Percentiles rank a stretch among this genome's conserved stretches.
These are phyloP conservation scores for Aureobasidium sp. DNA, from an alignment of 2,329 filamentous ascomycete species.

Conservation along the genomic window DNA sequence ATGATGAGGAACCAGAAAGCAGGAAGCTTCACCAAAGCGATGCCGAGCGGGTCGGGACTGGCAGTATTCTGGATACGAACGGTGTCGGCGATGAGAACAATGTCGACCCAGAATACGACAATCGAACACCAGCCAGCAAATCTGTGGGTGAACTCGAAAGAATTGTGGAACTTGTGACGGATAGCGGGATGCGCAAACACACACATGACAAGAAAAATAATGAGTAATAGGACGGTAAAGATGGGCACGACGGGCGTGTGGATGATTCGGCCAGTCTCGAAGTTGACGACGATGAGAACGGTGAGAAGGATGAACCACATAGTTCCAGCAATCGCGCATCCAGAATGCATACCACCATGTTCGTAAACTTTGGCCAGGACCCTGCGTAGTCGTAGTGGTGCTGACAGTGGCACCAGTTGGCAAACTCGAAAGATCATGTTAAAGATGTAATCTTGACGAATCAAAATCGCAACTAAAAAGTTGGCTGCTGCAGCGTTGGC, in stretches of 20 bases:
- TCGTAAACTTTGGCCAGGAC: constrained; percentile 24
- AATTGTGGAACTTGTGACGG: constrained; percentile 57
- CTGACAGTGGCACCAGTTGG: neutral
- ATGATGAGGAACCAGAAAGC: constrained; percentile 62
- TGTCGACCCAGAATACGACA: constrained; percentile 58
- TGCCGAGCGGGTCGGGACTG: constrained; percentile 27
- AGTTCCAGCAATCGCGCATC: constrained; percentile 30
- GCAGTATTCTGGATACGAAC: constrained; percentile 24
- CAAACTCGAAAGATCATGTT: constrained; percentile 9
- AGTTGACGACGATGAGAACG: constrained; percentile 26
- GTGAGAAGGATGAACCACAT: constrained; percentile 40
- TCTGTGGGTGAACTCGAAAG: constrained; percentile 64
- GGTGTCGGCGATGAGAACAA: constrained; percentile 47
- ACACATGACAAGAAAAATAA: constrained; percentile 54
- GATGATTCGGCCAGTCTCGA: constrained; percentile 6
- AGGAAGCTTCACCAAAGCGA: constrained; percentile 38
- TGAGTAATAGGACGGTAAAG: constrained; percentile 52
- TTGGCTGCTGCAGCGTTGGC: constrained; percentile 14
- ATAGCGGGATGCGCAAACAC: constrained; percentile 57
- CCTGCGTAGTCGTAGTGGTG: constrained; percentile 5
- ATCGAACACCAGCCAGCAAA: constrained; percentile 64
- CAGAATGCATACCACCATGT: constrained; percentile 35
- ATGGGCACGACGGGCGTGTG: constrained; percentile 35
- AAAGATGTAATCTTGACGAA: constrained; percentile 14
- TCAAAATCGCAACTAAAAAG: constrained; percentile 9